Percentiles rank a stretch among this genome's conserved stretches.
These are phyloP conservation scores for Phytophthora hibernalis DNA, from an alignment of 352 stramenopile species.

Conservation along the genomic window DNA sequence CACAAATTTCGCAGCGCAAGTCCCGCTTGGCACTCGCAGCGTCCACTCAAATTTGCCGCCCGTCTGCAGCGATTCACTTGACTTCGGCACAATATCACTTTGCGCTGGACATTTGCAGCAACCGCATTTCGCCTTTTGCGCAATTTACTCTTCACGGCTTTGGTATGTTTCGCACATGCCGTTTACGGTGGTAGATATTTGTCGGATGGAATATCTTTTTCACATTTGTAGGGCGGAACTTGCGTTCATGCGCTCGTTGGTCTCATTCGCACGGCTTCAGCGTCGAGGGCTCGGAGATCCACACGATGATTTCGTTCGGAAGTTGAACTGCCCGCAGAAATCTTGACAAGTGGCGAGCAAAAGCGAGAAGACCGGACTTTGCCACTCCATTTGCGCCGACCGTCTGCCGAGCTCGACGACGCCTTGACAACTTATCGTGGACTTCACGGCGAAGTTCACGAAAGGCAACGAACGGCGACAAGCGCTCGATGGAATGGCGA, in stretches of 20 bases:
- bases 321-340: slow-evolving; percentile 5
- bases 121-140: background rate
- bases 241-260: background rate
- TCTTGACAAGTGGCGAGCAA: slow-evolving; percentile 23
- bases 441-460: too few relatives aligned
- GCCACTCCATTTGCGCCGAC: slow-evolving; percentile 16
- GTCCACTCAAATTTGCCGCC: background rate
- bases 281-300: background rate
- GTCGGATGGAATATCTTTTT: too few relatives aligned
- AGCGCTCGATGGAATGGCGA: slow-evolving; percentile 16
- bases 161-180: background rate
- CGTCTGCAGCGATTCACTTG: background rate
- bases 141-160: too few relatives aligned
- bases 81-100: background rate
- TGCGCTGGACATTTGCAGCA: background rate
- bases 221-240: background rate
- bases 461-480: slow-evolving; percentile 11
- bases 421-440: slow-evolving; percentile 9
- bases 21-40: too few relatives aligned
- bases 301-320: slow-evolving; percentile 2
- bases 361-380: slow-evolving; percentile 5
- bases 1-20: slow-evolving; percentile 9
- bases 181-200: background rate
- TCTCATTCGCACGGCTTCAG: background rate
- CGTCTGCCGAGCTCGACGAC: slow-evolving; percentile 3